Conservation (phyloP, 2,329 filamentous ascomycete genomes). For the Cryphonectria nitschkei region DNA sequence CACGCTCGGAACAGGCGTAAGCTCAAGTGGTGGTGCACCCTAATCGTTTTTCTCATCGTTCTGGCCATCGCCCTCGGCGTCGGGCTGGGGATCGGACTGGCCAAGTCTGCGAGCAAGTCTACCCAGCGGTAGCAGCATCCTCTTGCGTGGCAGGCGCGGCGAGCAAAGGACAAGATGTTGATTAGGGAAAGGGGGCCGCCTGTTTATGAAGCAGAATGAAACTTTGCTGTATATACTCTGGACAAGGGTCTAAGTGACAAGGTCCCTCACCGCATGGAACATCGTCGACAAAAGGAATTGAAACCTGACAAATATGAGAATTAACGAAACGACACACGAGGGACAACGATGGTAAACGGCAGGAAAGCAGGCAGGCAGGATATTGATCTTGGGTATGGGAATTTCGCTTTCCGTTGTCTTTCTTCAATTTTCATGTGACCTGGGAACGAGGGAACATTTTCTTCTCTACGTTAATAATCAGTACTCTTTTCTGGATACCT, state of each 20-base stretch:
- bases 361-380: neutral
- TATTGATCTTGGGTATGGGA: neutral
- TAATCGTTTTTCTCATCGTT: constrained; percentile 62
- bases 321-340: neutral
- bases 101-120: constrained; percentile 14
- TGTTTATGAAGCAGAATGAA: neutral
- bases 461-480: constrained; percentile 1
- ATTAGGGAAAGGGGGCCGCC: neutral
- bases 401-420: too few species aligned
- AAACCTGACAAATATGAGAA: neutral
- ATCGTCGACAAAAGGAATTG: neutral
- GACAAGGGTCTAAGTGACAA: neutral
- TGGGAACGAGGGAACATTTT: neutral
- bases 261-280: neutral
- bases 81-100: constrained; percentile 54
- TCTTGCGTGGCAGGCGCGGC: neutral
- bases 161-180: neutral
- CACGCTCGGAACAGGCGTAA: constrained; percentile 69
- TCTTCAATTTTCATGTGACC: neutral
- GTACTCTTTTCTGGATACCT: neutral
- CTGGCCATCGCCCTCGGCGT: constrained; percentile 59
- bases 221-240: neutral
- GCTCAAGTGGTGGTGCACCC: constrained; percentile 81
- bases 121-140: neutral
- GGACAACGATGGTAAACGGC: neutral